These are phyloP conservation scores for Emergomyces pasteurianus DNA, from an alignment of 2,329 filamentous ascomycete genomes.

Conservation along the genomic window DNA sequence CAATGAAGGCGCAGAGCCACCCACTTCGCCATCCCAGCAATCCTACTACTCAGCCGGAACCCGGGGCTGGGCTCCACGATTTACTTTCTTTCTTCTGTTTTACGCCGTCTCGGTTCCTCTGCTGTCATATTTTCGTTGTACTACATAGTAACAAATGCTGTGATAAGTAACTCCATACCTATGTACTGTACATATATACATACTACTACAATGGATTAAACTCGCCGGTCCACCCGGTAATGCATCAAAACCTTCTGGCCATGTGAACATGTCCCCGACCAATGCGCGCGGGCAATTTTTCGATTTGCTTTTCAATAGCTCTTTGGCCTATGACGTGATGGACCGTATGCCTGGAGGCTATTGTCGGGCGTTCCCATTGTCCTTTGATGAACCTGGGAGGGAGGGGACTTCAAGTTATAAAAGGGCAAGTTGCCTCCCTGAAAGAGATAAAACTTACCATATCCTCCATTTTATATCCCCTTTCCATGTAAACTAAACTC, in stretches of 20 bases:
- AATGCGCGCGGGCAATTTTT: not conserved
- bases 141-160: too few species aligned
- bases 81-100: not conserved
- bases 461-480: not conserved
- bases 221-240: not conserved
- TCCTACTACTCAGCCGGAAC: not conserved
- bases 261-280: not conserved
- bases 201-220: not conserved
- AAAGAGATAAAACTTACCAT: not conserved
- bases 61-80: not conserved
- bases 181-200: too few species aligned
- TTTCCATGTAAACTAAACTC: not conserved
- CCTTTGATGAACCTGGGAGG: not conserved
- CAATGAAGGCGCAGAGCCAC: not conserved
- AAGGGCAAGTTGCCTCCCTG: not conserved
- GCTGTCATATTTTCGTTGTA: not conserved
- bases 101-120: not conserved
- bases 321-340: not conserved
- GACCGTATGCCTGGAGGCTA: not conserved
- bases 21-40: too few species aligned
- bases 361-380: not conserved
- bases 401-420: not conserved
- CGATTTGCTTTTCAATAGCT: not conserved
- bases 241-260: not conserved
- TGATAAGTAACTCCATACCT: too few species aligned